Percentiles rank a stretch among this genome's conserved stretches.
These are phyloP conservation scores for Clitoria ternatea DNA, from an alignment of 306 rosid species.

Conservation along the genomic window DNA sequence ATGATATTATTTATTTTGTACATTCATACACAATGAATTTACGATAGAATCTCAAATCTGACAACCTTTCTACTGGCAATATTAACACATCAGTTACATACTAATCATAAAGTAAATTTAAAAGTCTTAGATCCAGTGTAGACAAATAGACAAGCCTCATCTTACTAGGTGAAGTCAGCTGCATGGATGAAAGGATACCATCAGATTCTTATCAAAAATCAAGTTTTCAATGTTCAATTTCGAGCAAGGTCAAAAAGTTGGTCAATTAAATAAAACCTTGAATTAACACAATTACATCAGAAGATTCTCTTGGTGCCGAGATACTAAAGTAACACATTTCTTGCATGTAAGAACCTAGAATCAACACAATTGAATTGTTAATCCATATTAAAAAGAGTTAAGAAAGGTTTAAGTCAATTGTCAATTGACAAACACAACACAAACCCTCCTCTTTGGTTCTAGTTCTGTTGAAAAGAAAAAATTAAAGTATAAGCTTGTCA, in stretches of 20 bases:
- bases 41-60: neutral
- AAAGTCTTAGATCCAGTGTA: neutral
- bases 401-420: neutral
- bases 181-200: neutral
- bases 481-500: neutral
- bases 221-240: slow-evolving; percentile 9
- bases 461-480: neutral
- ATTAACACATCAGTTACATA: neutral
- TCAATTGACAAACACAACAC: neutral
- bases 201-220: neutral
- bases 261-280: too few relatives aligned
- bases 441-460: neutral
- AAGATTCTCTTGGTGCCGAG: too few relatives aligned
- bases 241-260: neutral
- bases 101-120: neutral
- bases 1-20: neutral
- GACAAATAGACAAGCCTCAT: neutral
- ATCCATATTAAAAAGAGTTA: neutral
- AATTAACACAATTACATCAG: too few relatives aligned
- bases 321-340: neutral
- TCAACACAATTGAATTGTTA: neutral
- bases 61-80: neutral
- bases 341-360: neutral
- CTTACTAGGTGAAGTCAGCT: neutral
- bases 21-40: neutral